Conservation (phyloP, 306 rosid species). For the Gillenia trifoliata region DNA sequence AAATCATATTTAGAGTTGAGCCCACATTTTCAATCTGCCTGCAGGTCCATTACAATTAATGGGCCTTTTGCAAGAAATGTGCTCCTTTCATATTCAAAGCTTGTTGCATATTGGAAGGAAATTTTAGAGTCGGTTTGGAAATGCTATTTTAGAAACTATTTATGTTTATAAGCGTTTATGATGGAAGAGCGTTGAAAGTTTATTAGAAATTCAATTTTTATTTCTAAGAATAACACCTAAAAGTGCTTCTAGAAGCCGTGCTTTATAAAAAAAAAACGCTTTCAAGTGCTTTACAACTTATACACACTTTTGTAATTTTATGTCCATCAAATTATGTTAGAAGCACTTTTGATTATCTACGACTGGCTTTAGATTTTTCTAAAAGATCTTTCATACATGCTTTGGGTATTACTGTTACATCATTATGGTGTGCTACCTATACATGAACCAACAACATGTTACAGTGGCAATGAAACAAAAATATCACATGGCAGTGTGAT, state of each 20-base stretch:
- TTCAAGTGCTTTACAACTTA: neutral
- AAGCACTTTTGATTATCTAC: neutral
- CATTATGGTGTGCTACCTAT: neutral
- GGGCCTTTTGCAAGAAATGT: neutral
- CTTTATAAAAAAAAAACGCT: neutral
- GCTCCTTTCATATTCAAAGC: neutral
- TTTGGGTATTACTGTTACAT: neutral
- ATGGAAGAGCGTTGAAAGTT: neutral
- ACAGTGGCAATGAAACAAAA: neutral
- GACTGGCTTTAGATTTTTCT: neutral
- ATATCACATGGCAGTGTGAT: too few species aligned
- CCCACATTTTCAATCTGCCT: neutral
- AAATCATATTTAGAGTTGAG: neutral
- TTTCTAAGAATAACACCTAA: too few species aligned
- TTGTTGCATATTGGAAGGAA: neutral
- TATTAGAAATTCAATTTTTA: neutral
- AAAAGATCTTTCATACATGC: neutral
- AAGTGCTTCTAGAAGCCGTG: neutral
- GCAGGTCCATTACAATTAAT: neutral
- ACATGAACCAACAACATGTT: neutral
- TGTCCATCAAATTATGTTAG: neutral
- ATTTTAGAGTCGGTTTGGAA: neutral
- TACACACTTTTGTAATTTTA: neutral
- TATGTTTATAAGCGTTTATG: neutral
- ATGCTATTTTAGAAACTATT: neutral